Conservation (phyloP, 352 stramenopile species). For the Globisporangium barbulae region DNA sequence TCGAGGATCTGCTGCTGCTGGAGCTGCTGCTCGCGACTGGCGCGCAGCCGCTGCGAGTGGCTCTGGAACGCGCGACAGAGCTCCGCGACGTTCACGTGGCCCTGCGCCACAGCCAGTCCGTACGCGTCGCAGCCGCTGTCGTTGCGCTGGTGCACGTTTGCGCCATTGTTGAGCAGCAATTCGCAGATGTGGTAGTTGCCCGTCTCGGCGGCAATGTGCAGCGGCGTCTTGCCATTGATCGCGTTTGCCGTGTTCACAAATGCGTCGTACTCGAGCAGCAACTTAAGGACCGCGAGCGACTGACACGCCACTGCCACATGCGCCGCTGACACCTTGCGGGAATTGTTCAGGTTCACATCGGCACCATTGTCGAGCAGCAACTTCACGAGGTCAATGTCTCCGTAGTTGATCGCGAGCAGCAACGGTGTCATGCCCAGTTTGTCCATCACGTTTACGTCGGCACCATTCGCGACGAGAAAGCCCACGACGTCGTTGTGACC, state of each 20-base stretch:
- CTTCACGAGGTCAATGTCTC: conserved; percentile 39
- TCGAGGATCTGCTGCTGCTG: conserved; percentile 8
- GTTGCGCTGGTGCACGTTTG: conserved; percentile 19
- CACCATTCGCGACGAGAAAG: conserved; percentile 40
- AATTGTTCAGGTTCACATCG: conserved; percentile 48
- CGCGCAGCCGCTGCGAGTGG: conserved; percentile 6
- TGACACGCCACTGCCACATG: conserved; percentile 52
- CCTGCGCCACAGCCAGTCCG: conserved; percentile 11
- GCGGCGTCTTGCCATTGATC: conserved; percentile 48
- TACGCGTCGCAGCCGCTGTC: conserved; percentile 15
- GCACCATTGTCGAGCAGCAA: conserved; percentile 44
- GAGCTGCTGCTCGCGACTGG: conserved; percentile 12
- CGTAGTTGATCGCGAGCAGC: conserved; percentile 44
- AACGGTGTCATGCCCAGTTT: conserved; percentile 44
- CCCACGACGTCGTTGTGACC: conserved; percentile 44
- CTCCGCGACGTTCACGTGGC: conserved; percentile 18
- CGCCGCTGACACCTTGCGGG: conserved; percentile 38
- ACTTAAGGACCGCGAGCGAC: conserved; percentile 28
- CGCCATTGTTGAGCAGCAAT: conserved; percentile 29
- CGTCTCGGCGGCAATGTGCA: conserved; percentile 53
- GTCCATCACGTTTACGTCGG: conserved; percentile 40
- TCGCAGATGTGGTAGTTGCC: conserved; percentile 51
- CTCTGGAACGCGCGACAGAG: conserved; percentile 18
- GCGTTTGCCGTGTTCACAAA: conserved; percentile 46
- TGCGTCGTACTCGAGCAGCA: conserved; percentile 45